phyloP scores from a whole-genome alignment of 148 eudicot species.

The Beta vulgaris region DNA sequence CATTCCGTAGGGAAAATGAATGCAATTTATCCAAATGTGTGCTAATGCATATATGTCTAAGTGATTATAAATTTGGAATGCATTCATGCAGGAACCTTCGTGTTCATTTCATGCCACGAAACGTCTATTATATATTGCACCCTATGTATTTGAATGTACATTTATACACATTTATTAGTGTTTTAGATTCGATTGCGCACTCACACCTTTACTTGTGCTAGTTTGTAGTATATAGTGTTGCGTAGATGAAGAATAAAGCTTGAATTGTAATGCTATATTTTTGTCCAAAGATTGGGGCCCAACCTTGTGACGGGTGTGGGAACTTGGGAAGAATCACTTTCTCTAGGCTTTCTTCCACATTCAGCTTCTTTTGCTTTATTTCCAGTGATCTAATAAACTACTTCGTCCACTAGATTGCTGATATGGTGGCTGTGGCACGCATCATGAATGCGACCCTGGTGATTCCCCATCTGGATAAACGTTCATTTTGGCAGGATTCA shows the following conservation, averaged over 20 bases:
- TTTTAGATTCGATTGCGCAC: not conserved
- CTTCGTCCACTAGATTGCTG: conserved; percentile 62
- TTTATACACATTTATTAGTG: not conserved
- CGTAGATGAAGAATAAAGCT: not conserved
- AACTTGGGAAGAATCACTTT: not conserved
- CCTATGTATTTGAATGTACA: not conserved
- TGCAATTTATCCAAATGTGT: not conserved
- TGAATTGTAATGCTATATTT: no score
- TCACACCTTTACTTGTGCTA: not conserved
- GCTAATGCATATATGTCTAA: not conserved
- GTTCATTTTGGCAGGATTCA: conserved; percentile 91
- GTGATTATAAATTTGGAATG: not conserved
- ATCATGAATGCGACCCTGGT: conserved; percentile 87
- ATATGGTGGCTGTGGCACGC: conserved; percentile 93
- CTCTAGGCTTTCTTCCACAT: conserved; percentile 11
- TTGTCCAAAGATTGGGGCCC: no score
- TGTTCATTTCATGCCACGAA: not conserved
- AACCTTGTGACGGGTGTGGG: not conserved
- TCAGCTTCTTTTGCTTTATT: not conserved
- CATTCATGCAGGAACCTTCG: not conserved
- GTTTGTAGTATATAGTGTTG: not conserved
- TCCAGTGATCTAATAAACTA: conserved; percentile 19
- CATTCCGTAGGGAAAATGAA: not conserved
- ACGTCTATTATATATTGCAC: not conserved
- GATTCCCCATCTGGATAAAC: conserved; percentile 82